Percentiles rank a stretch among this genome's conserved stretches.
Conservation (phyloP, 1,284 basidiomycete genomes). For the Coniferiporia sulphurascens region DNA sequence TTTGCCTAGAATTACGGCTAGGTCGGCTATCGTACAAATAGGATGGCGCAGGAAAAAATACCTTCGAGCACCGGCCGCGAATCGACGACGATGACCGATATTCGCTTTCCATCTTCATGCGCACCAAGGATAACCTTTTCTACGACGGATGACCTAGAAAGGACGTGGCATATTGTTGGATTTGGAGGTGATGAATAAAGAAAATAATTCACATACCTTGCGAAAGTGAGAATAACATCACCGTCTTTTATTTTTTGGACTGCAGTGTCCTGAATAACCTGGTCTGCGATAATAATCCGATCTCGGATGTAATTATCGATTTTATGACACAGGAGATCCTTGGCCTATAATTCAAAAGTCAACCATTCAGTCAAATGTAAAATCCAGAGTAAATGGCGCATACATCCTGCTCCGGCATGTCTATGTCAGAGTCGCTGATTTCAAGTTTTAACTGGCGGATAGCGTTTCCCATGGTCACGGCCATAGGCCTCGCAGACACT, state of each 20-base stretch:
- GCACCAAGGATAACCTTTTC: slow-evolving; percentile 87
- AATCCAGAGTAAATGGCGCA: slow-evolving; percentile 12
- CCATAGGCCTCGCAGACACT: slow-evolving; percentile 83
- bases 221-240: slow-evolving; percentile 91
- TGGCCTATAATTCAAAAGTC: slow-evolving; percentile 55
- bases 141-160: slow-evolving; percentile 82
- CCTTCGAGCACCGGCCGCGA: slow-evolving; percentile 92
- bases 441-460: slow-evolving; percentile 95
- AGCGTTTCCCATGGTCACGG: slow-evolving; percentile 94
- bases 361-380: neutral
- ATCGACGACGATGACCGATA: slow-evolving; percentile 94
- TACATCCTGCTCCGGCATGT: slow-evolving; percentile 91
- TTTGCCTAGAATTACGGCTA: slow-evolving; percentile 53
- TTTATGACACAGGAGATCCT: slow-evolving; percentile 75
- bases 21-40: slow-evolving; percentile 9
- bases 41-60: slow-evolving; percentile 23
- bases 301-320: slow-evolving; percentile 95
- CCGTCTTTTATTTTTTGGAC: slow-evolving; percentile 92
- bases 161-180: neutral
- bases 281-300: slow-evolving; percentile 88
- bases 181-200: slow-evolving; percentile 7
- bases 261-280: slow-evolving; percentile 89
- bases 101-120: slow-evolving; percentile 65
- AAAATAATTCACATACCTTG: slow-evolving; percentile 48
- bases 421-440: slow-evolving; percentile 88